Evolutionary conservation across 257 asterid genomes (phyloP), one percentile per base, ranked within the genome.

Genomic region (Misopates orontium): DNA sequence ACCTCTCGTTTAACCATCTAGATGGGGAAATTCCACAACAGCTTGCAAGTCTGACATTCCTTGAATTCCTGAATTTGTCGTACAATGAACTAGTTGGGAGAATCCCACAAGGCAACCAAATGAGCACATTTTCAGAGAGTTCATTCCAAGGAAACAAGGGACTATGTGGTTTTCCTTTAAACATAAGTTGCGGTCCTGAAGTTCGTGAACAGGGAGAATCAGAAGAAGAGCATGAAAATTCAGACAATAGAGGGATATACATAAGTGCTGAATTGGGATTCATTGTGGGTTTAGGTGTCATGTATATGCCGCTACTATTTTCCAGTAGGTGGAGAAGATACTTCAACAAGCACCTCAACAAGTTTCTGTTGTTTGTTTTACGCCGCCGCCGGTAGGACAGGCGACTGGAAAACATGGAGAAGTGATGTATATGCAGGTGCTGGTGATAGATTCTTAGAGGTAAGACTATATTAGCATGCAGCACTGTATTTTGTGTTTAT

Each of bases 111-210:
- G 86, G 78, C 25, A 10, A n/a, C 23, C 91, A 82, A 15, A n/a
- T 84, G 4, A 69, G 54, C 20, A 83, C 88, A 40, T 86, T 86
- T 49, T 4, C 74, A 1, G 76, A 48, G 39, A 24, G 44, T 58
- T 86, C 85, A 1, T 86, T 25, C 39, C 0, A 21, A 5, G 90
- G 87, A 17, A 86, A 86, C 54, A 56, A 10, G 0, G 85, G 80
- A 53, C 79, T 88, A 0, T 82, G 96, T 9, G 85, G 95, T 10
- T 48, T 68, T 21, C 90, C 82, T 41, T 58, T 77, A 45, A 71
- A 48, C 42, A 69, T 1, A 56, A 68, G 47, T 24, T 80, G 76
- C 51, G 21, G 31, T 9, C 64, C 18, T 22, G 10, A 25, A 48
- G 11, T 16, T 25, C 62, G n/a, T n/a, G n/a, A 47, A 10, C 58